phyloP scores from a whole-genome alignment of 805 yeast species.

The Yarrowia alimentaria region DNA sequence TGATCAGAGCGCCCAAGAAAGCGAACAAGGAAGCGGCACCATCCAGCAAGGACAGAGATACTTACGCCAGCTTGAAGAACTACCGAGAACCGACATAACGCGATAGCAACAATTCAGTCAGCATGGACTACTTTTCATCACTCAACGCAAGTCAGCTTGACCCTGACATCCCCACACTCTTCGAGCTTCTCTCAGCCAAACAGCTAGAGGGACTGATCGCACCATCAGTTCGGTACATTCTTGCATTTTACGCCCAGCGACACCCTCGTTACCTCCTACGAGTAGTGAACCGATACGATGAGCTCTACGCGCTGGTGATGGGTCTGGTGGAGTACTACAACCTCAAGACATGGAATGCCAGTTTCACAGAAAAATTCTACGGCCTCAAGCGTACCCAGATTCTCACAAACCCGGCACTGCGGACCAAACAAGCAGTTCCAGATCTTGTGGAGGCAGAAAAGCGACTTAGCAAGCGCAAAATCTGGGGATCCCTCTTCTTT shows the following conservation, averaged over 20 bases:
- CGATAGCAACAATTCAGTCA: no score
- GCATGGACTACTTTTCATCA: constrained; percentile 77
- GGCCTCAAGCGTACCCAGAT: constrained; percentile 67
- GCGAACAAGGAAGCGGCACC: no score
- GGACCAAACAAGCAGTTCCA: constrained; percentile 38
- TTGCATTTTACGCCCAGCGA: constrained; percentile 75
- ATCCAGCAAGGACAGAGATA: no score
- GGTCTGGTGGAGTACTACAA: constrained; percentile 70
- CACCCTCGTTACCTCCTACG: constrained; percentile 68
- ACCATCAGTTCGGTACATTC: constrained; percentile 75
- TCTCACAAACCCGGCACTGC: constrained; percentile 36
- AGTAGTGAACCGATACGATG: constrained; percentile 72
- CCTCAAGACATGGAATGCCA: constrained; percentile 70
- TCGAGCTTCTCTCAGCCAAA: constrained; percentile 78
- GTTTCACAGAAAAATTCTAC: constrained; percentile 89
- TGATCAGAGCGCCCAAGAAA: no score
- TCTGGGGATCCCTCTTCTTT: constrained; percentile 49
- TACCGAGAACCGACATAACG: no score
- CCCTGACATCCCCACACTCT: constrained; percentile 76
- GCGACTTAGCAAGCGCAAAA: constrained; percentile 54
- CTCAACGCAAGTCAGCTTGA: constrained; percentile 75
- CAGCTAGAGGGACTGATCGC: constrained; percentile 76
- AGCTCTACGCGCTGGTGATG: constrained; percentile 59
- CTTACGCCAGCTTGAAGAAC: no score
- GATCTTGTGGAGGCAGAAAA: constrained; percentile 50